Evolutionary conservation across 495 filamentous ascomycete species (phyloP).

Genomic region (Thozetella sp.): DNA sequence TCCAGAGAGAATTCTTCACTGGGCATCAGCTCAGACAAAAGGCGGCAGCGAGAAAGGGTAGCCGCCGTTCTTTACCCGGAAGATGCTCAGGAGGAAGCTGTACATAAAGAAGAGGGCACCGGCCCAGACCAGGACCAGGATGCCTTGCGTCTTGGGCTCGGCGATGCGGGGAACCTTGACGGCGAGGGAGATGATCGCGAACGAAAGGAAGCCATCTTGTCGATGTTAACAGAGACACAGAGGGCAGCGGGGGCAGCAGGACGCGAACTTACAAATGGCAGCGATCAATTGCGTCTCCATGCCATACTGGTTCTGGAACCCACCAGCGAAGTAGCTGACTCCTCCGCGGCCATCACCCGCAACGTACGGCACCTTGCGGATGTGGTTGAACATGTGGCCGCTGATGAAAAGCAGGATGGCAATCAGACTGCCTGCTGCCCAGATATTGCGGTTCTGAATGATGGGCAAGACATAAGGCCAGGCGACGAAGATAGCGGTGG

Average conservation of each 20-base stretch:
- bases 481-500: constrained; percentile 72
- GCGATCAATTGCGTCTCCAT: constrained; percentile 96
- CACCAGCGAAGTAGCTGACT: constrained; percentile 87
- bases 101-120: constrained; percentile 79
- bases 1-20: no score
- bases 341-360: constrained; percentile 83
- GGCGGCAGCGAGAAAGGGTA: constrained; percentile 95
- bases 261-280: constrained; percentile 79
- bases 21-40: constrained; percentile 58
- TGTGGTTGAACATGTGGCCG: constrained; percentile 99
- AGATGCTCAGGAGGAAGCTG: constrained; percentile 91
- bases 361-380: constrained; percentile 95
- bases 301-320: constrained; percentile 94
- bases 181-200: constrained; percentile 85
- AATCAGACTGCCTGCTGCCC: constrained; percentile 90
- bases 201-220: constrained; percentile 88
- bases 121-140: constrained; percentile 83
- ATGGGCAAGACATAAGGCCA: constrained; percentile 84
- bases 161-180: constrained; percentile 88
- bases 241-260: background rate
- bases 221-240: constrained; percentile 19
- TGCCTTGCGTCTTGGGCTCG: constrained; percentile 75
- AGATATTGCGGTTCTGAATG: constrained; percentile 87
- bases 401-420: constrained; percentile 91
- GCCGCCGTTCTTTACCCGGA: constrained; percentile 90